phyloP scores from a whole-genome alignment of 2,329 filamentous ascomycete genomes.

The Arthroderma sp. region DNA sequence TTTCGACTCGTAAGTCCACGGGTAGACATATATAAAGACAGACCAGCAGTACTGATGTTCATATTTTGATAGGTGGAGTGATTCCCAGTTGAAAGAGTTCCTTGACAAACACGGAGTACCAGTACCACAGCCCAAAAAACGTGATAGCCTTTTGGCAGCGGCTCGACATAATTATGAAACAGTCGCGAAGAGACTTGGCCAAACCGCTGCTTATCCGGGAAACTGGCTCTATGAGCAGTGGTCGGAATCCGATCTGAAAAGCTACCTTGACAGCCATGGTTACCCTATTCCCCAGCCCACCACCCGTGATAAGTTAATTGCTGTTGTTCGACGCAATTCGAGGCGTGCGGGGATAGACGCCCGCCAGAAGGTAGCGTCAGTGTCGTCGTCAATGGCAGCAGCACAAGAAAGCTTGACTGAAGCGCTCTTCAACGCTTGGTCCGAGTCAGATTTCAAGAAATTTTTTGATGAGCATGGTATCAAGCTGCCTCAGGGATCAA shows the following conservation, averaged over 20 bases:
- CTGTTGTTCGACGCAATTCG: constrained; percentile 79
- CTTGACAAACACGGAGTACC: constrained; percentile 79
- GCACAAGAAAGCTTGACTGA: constrained; percentile 68
- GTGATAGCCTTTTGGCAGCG: constrained; percentile 66
- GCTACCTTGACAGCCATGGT: constrained; percentile 81
- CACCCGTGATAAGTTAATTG: constrained; percentile 75
- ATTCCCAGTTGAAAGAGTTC: constrained; percentile 87
- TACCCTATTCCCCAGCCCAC: constrained; percentile 74
- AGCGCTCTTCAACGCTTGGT: constrained; percentile 77
- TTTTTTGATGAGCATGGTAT: constrained; percentile 87
- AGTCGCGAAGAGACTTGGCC: constrained; percentile 59
- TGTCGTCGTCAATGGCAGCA: constrained; percentile 51
- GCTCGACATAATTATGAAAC: constrained; percentile 70
- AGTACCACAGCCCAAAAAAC: constrained; percentile 72
- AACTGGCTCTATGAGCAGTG: constrained; percentile 88
- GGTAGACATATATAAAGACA: not conserved
- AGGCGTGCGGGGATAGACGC: constrained; percentile 60
- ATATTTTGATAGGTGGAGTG: constrained; percentile 55
- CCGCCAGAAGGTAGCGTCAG: constrained; percentile 47
- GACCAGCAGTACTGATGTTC: no score
- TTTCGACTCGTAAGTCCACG: constrained; percentile 54
- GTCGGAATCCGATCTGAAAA: constrained; percentile 87
- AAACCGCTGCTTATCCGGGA: constrained; percentile 76
- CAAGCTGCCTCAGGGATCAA: constrained; percentile 80
- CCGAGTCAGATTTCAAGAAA: constrained; percentile 77